Base-by-base conservation (phyloP, 768 basidiomycete genomes). In the Trametes cingulata region DNA sequence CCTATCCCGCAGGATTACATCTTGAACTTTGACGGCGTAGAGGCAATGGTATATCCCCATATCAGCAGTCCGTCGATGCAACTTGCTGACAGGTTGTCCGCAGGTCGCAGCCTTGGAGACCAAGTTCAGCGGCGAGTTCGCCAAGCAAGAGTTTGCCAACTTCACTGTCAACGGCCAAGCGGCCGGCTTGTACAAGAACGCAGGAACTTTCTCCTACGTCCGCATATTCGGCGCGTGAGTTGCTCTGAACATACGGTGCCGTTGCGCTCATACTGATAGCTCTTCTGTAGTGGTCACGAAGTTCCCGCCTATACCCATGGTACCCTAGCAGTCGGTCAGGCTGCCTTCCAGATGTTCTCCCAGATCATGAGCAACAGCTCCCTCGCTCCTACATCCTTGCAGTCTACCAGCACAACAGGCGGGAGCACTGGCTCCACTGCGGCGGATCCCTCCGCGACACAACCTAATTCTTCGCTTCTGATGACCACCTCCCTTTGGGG, bases 121-220 rank as follows among this genome's bases (percentile, higher is more conserved):
- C 17, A 70, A 76, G 54, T 81, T 81, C 68, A 77, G 76, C 2
- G 12, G 75, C 1, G 22, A 72, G 19, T 85, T 75, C 68, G 71
- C 77, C 37, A 60, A 72, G 36, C 80, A 82, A 61, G 20, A 66
- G 0, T 85, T 83, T 67, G 62, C 76, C 6, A 75, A 76, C 39
- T 85, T 76, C 70, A 82, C 74, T 0, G 84, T 86, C 8, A 66
- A 74, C 1, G 85, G 85, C 0, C 74, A 79, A 56, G 58, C 69
- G 1, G 73, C 85, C 6, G 85, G 84, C 2, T 70, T 80, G 27
- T 84, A 73, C 73, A 86, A 86, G 73, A 84, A 83, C 55, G 83
- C 84, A 5, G 84, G 84, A 13, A 81, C 74, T 1, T 78, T 80
- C 67, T 83, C 83, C 14, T 85, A 85, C 62, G 67, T 85, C 17